Base-by-base conservation (phyloP, 345 rosid genomes). In the Arabidopsis suecica region DNA sequence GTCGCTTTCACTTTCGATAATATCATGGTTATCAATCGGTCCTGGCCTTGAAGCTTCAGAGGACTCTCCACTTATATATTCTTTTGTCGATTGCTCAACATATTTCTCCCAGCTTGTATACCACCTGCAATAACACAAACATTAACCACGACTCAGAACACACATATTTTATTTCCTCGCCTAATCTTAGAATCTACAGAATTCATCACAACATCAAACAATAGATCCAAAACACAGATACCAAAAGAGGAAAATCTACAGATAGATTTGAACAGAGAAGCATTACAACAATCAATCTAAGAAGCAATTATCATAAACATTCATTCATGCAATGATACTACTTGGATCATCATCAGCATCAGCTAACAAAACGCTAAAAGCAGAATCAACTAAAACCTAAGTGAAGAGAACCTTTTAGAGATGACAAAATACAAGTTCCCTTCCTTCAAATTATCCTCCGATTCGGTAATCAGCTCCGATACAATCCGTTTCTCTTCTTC, bases 371-470 rank as follows among this genome's bases (percentile, higher is more conserved):
- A 42, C 44, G 14, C 61, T 7, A 33, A 54, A 12, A 56, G 48
- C 44, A 58, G n/a, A 71, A 45, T 58, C 66, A 50, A 48, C 38
- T 20, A 59, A 57, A 44, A n/a, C 55, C 16, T 28, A 53, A 44
- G 55, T 9, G 32, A 59, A 0, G 23, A 16, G 5, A 1, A 77
- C 99, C 97, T 85, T 65, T 78, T 54, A 42, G 99, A 92, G 74
- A 92, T 63, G 36, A 95, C 87, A 67, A 81, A 95, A 80, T 85
- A 95, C 80, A 87, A 75, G 79, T 88, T 90, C 60, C 98, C 97
- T 77, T 90, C 90, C 58, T 78, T 86, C 82, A 92, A 73, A 79
- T 77, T 70, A 45, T n/a, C 65, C 75, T 89, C 94, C 5, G 97
- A 83, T 65, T 89, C 86, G 53, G 58, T 56, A 38, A 48, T 81